These are phyloP conservation scores for Malassezia globosa DNA, from an alignment of 1,284 basidiomycete genomes.

Conservation along the genomic window DNA sequence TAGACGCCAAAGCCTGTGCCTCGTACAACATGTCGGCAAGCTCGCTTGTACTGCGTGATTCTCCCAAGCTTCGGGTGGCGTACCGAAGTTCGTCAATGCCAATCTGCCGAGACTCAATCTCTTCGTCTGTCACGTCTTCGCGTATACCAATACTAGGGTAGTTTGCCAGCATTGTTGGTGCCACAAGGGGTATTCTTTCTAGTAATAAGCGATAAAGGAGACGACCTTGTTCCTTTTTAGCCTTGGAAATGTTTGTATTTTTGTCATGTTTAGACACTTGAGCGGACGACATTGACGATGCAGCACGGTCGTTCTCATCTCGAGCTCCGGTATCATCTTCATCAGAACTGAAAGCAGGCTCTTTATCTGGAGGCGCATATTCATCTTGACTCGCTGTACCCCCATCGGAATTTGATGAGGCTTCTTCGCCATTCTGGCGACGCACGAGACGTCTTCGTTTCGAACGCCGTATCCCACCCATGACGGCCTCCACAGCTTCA, in stretches of 20 bases:
- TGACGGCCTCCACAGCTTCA: slow-evolving; percentile 4
- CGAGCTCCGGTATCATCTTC: too few species aligned
- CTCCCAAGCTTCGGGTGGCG: slow-evolving; percentile 5
- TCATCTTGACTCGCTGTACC: not conserved
- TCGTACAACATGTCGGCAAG: slow-evolving; percentile 14
- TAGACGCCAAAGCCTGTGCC: not conserved
- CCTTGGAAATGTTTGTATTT: not conserved
- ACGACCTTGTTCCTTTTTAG: slow-evolving; percentile 1
- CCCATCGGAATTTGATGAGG: not conserved
- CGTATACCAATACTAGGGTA: not conserved
- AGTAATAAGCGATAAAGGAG: slow-evolving; percentile 9
- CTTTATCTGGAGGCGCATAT: not conserved
- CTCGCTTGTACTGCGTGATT: not conserved
- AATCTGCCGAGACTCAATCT: slow-evolving; percentile 5
- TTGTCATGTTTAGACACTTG: not conserved
- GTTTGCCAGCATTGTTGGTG: not conserved
- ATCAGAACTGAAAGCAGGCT: not conserved
- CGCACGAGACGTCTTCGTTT: not conserved
- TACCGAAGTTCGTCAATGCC: slow-evolving; percentile 11
- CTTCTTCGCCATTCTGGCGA: not conserved
- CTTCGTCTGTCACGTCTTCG: not conserved
- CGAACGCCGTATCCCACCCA: not conserved
- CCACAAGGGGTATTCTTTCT: slow-evolving; percentile 8
- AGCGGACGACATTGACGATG: too few species aligned
- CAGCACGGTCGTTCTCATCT: not conserved